Evolutionary conservation across 2,329 filamentous ascomycete species (phyloP), one percentile per base, ranked within the genome.

Genomic region (Colletotrichum caudatum): DNA sequence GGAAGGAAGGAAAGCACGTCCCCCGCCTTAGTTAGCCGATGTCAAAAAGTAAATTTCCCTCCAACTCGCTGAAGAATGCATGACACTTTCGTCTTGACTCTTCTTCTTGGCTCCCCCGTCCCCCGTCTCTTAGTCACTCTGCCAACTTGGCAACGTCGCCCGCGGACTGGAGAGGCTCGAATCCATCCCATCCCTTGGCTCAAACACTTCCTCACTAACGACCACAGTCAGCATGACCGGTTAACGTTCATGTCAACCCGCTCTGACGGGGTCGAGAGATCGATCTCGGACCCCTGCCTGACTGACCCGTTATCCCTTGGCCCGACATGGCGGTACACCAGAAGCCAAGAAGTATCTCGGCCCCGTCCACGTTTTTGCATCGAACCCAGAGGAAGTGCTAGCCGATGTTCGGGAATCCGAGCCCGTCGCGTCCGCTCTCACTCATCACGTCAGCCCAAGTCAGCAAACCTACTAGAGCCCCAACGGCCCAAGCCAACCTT

Each of bases 321-420:
- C 18, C 68, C 65, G 51, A 50, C 46, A 8, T 41, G 37, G 46
- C 58, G 69, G 65, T 59, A 61, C 48, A 37, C 58, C 48, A 26
- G 58, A 71, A 58, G 46, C 59, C 18, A 33, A 41, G 20, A 64
- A 46, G 58, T 59, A 69, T 54, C 53, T 64, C 69, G 8, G 63
- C 41, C 41, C 20, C 41, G 18, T 23, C 44, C 20, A 8, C 61
- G 18, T n/a, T 9, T 9, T 12, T 33, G 35, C 54, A 23, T 14
- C 35, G 8, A 46, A n/a, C 11, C 18, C 20, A 46, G 44, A 18
- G 26, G 14, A 33, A 56, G 20, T n/a, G 29, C 51, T n/a, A 56
- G 29, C 51, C 29, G 20, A 39, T 57, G 20, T 57, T 57, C 20
- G 56, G 18, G 29, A n/a, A 56, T n/a, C 56, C 56, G 56, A 58